A percentile compares a stretch with the other conserved stretches of the same genome.
These are phyloP conservation scores for Mortierella sp. DNA, from an alignment of 371 early-diverging fungal species.

Conservation along the genomic window DNA sequence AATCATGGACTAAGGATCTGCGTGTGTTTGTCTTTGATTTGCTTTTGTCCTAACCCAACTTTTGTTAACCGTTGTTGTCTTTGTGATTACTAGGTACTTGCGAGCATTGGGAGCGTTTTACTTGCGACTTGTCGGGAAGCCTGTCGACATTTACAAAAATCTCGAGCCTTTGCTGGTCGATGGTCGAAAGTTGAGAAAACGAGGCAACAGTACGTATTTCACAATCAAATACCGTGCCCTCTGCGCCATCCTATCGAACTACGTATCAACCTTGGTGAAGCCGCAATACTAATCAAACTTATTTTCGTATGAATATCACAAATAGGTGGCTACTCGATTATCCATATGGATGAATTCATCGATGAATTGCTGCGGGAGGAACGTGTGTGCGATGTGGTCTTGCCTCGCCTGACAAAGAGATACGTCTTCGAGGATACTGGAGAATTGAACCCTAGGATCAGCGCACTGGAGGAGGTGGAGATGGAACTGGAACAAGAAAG, in stretches of 20 bases:
- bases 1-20: background rate
- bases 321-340: conserved; percentile 71
- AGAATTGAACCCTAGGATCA: conserved; percentile 86
- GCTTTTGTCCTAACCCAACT: background rate
- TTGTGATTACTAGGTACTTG: conserved; percentile 71
- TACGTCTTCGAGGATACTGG: conserved; percentile 89
- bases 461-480: conserved; percentile 85
- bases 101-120: conserved; percentile 94
- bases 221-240: background rate
- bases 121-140: conserved; percentile 81
- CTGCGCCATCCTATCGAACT: background rate
- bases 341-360: conserved; percentile 93
- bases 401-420: conserved; percentile 88
- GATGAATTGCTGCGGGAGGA: conserved; percentile 86
- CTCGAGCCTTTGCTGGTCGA: conserved; percentile 92
- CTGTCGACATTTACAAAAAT: conserved; percentile 85
- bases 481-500: conserved; percentile 74
- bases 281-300: background rate
- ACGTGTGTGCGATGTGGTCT: conserved; percentile 89
- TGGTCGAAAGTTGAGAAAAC: conserved; percentile 85
- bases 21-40: too few relatives aligned
- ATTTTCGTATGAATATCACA: background rate
- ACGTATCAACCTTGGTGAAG: background rate
- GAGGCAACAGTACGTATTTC: conserved; percentile 65
- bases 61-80: background rate